Percentiles rank a stretch among this genome's conserved stretches.
These are phyloP conservation scores for Onygenales sp. DNA, from an alignment of 2,329 filamentous ascomycete genomes.

Conservation along the genomic window DNA sequence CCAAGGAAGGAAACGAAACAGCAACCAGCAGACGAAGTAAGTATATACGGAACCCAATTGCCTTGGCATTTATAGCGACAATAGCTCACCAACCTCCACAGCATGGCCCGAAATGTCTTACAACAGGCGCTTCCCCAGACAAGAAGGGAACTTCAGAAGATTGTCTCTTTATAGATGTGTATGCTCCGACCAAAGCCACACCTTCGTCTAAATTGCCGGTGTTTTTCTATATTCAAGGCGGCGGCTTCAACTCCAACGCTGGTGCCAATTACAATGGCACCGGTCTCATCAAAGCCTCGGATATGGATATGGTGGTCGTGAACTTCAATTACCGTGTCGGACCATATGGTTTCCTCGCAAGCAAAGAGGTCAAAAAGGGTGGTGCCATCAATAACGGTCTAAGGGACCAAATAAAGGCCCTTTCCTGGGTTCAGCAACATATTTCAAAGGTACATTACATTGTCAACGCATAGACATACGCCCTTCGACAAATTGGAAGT, in stretches of 20 bases:
- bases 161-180: conserved; percentile 36
- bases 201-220: conserved; percentile 50
- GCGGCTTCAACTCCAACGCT: conserved; percentile 52
- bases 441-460: conserved; percentile 39
- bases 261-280: conserved; percentile 52
- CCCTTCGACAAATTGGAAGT: not conserved
- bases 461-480: not conserved
- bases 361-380: conserved; percentile 41
- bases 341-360: conserved; percentile 60
- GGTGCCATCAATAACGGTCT: conserved; percentile 60
- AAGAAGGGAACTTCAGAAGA: conserved; percentile 38
- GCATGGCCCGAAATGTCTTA: conserved; percentile 51
- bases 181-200: conserved; percentile 24
- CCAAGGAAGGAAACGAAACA: conserved; percentile 40
- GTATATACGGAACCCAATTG: conserved; percentile 5
- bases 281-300: conserved; percentile 50
- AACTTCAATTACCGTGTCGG: conserved; percentile 70
- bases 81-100: conserved; percentile 14
- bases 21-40: conserved; percentile 48
- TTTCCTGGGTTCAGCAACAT: conserved; percentile 61
- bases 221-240: conserved; percentile 53
- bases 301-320: conserved; percentile 56
- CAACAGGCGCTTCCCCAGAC: conserved; percentile 56
- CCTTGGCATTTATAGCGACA: not conserved
- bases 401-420: conserved; percentile 57